phyloP scores from a whole-genome alignment of 129 eudicot genomes.

The Logfia minima region DNA sequence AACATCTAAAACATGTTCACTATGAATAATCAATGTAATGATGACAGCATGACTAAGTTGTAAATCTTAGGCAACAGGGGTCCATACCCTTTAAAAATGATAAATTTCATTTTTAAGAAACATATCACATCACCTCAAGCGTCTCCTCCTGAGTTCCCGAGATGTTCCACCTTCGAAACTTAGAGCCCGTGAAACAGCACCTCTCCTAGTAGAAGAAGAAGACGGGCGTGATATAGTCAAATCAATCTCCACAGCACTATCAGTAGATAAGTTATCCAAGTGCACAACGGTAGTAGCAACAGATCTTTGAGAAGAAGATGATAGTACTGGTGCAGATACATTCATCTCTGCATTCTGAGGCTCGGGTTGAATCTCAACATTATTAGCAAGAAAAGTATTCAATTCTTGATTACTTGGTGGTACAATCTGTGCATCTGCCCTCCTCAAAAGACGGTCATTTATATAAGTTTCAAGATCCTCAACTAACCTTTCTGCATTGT shows the following conservation, averaged over 20 bases:
- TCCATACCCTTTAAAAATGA: constrained; percentile 18
- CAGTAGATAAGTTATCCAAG: constrained; percentile 35
- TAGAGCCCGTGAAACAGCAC: constrained; percentile 37
- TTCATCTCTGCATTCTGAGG: constrained; percentile 44
- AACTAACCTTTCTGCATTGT: constrained; percentile 66
- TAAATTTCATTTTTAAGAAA: constrained; percentile 10
- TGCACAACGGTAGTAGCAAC: constrained; percentile 41
- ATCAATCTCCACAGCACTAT: constrained; percentile 32
- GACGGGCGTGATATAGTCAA: constrained; percentile 35
- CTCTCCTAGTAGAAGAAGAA: constrained; percentile 50
- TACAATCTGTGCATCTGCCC: constrained; percentile 30
- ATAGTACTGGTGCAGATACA: constrained; percentile 22
- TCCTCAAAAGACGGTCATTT: constrained; percentile 45
- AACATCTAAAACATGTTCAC: constrained; percentile 36
- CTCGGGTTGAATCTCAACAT: constrained; percentile 33
- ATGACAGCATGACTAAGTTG: constrained; percentile 28
- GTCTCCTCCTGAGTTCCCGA: constrained; percentile 65
- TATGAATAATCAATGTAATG: constrained; percentile 35
- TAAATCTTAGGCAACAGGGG: constrained; percentile 16
- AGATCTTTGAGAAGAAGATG: constrained; percentile 41
- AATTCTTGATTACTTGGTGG: constrained; percentile 33
- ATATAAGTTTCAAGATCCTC: constrained; percentile 63
- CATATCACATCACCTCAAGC: constrained; percentile 33
- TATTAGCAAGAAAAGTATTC: constrained; percentile 29
- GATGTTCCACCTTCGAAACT: constrained; percentile 50